Percentiles rank a stretch among this genome's conserved stretches.
phyloP scores from a whole-genome alignment of 2,329 filamentous ascomycete genomes.

The Sporothrix mexicana region DNA sequence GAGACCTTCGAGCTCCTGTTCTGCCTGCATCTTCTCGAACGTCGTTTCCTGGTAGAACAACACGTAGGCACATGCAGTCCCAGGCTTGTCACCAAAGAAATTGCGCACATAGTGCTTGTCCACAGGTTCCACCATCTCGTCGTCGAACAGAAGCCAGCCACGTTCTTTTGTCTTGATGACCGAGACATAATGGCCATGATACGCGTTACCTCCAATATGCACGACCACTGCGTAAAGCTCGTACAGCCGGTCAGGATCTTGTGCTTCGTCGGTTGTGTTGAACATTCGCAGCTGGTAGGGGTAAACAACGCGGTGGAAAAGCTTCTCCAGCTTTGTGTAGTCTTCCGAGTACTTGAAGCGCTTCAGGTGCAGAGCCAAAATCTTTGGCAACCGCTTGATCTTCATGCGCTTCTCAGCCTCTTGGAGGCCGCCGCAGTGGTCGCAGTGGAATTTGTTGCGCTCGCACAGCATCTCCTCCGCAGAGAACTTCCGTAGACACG shows the following conservation, averaged over 20 bases:
- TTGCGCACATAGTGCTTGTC: constrained; percentile 95
- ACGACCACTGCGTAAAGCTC: constrained; percentile 97
- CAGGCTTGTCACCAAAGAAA: constrained; percentile 93
- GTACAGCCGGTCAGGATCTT: constrained; percentile 91
- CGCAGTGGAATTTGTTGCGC: constrained; percentile 98
- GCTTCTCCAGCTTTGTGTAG: constrained; percentile 88
- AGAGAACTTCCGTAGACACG: constrained; percentile 93
- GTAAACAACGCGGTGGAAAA: constrained; percentile 96
- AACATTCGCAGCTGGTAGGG: constrained; percentile 96
- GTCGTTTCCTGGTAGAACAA: constrained; percentile 95
- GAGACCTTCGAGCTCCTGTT: constrained; percentile 81
- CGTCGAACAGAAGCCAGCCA: constrained; percentile 95
- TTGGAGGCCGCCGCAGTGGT: constrained; percentile 93
- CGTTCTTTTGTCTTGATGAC: constrained; percentile 97
- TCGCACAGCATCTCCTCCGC: constrained; percentile 99
- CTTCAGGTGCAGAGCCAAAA: constrained; percentile 91
- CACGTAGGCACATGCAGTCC: constrained; percentile 93
- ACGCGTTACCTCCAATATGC: constrained; percentile 94
- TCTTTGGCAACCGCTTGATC: constrained; percentile 90
- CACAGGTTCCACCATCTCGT: constrained; percentile 98
- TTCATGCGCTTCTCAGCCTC: constrained; percentile 99
- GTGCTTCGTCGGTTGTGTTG: constrained; percentile 94
- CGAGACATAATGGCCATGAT: constrained; percentile 96
- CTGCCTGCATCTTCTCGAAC: constrained; percentile 69
- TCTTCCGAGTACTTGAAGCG: constrained; percentile 99